phyloP scores from a whole-genome alignment of 192 early-diverging fungal species.

The Coemansia sp. region DNA sequence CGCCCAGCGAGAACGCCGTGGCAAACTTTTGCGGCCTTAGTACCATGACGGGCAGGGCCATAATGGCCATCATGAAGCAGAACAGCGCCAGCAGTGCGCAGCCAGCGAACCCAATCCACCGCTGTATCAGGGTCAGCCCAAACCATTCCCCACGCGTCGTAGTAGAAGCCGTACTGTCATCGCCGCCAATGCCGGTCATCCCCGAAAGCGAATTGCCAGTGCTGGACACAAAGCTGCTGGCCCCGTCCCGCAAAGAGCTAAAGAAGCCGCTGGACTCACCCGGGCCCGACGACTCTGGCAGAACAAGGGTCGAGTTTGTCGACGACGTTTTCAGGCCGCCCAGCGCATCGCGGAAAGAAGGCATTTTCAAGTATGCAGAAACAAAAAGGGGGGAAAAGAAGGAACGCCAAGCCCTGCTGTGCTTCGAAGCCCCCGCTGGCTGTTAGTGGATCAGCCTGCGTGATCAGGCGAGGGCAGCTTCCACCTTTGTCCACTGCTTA shows the following conservation, averaged over 20 bases:
- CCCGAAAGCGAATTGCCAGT: constrained; percentile 32
- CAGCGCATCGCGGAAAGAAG: constrained; percentile 43
- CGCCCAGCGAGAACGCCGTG: constrained; percentile 69
- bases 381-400: not conserved
- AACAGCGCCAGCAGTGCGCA: constrained; percentile 47
- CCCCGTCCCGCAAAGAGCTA: constrained; percentile 37
- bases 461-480: too few species aligned
- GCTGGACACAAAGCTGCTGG: constrained; percentile 32
- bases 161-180: not conserved
- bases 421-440: too few species aligned
- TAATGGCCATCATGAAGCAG: constrained; percentile 51
- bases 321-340: constrained; percentile 48
- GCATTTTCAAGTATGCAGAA: constrained; percentile 13
- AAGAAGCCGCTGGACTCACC: constrained; percentile 28
- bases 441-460: too few species aligned
- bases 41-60: constrained; percentile 59
- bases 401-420: too few species aligned
- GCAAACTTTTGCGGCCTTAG: constrained; percentile 71
- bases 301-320: constrained; percentile 21
- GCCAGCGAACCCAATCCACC: constrained; percentile 47
- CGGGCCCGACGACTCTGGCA: constrained; percentile 11
- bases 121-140: constrained; percentile 45
- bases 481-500: too few species aligned
- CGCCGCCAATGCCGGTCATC: constrained; percentile 11
- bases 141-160: constrained; percentile 47